phyloP scores from a whole-genome alignment of 2,329 filamentous ascomycete genomes.

The Trichoderma koningiopsis region DNA sequence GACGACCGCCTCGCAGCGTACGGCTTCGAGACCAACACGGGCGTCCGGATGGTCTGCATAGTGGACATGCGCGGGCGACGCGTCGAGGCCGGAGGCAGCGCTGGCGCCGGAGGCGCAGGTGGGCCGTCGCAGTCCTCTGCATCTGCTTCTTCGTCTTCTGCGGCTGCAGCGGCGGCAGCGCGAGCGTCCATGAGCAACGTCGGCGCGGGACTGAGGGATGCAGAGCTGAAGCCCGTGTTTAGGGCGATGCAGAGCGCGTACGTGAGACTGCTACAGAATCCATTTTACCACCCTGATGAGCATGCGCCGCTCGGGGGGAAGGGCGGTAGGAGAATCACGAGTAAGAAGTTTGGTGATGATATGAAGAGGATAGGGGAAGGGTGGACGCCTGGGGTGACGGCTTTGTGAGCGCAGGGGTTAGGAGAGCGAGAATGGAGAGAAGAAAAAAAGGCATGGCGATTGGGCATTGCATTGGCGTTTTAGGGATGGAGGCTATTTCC shows the following conservation, averaged over 20 bases:
- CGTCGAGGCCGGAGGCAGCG: conserved; percentile 9
- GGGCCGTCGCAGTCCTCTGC: conserved; percentile 30
- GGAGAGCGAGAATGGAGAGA: background rate
- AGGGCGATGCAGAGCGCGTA: conserved; percentile 92
- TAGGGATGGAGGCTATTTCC: background rate
- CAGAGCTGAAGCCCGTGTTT: conserved; percentile 90
- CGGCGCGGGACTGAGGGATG: conserved; percentile 72
- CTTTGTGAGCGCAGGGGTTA: conserved; percentile 48
- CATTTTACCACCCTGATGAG: conserved; percentile 90
- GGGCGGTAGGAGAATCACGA: conserved; percentile 73
- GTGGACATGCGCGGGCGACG: conserved; percentile 72
- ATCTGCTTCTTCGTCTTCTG: conserved; percentile 25
- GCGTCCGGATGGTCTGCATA: conserved; percentile 84
- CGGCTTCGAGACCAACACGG: conserved; percentile 95
- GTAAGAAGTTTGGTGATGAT: conserved; percentile 76
- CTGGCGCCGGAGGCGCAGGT: conserved; percentile 17
- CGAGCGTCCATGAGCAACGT: conserved; percentile 41
- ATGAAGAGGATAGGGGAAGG: conserved; percentile 81
- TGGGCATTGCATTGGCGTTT: conserved; percentile 26
- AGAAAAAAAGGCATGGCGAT: background rate
- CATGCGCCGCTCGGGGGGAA: conserved; percentile 62
- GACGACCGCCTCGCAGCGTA: conserved; percentile 93
- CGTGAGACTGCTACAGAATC: conserved; percentile 84
- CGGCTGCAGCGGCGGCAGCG: conserved; percentile 26
- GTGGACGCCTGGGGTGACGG: conserved; percentile 76